Conservation (phyloP, 2,329 filamentous ascomycete species). For the Fusarium haematococcum region DNA sequence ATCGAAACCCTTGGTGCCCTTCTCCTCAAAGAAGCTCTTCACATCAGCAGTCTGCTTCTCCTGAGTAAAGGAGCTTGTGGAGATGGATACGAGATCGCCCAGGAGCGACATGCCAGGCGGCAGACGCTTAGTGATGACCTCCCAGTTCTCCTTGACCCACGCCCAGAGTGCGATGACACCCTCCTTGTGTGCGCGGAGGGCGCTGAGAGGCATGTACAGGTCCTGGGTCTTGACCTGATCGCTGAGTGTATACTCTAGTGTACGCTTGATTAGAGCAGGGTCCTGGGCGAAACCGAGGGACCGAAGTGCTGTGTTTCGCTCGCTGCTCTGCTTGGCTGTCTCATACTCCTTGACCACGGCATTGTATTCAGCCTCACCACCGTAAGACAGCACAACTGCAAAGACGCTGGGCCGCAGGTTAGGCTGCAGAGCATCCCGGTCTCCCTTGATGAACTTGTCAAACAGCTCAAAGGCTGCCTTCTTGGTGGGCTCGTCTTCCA, state of each 20-base stretch:
- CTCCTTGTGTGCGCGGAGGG: slow-evolving; percentile 79
- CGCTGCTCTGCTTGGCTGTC: slow-evolving; percentile 76
- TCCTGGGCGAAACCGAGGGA: slow-evolving; percentile 82
- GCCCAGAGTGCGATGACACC: slow-evolving; percentile 84
- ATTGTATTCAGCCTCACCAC: slow-evolving; percentile 69
- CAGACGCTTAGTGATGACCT: slow-evolving; percentile 81
- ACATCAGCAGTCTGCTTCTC: slow-evolving; percentile 81
- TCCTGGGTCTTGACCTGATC: slow-evolving; percentile 94
- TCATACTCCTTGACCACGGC: slow-evolving; percentile 45
- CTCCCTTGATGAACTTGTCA: slow-evolving; percentile 82
- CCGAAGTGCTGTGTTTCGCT: slow-evolving; percentile 92
- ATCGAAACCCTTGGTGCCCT: slow-evolving; percentile 88
- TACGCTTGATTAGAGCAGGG: slow-evolving; percentile 83
- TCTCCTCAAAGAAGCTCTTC: slow-evolving; percentile 82
- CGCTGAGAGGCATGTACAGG: slow-evolving; percentile 87
- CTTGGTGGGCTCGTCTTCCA: slow-evolving; percentile 83
- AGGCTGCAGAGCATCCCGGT: slow-evolving; percentile 85
- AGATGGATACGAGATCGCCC: slow-evolving; percentile 84
- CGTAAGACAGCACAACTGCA: slow-evolving; percentile 84
- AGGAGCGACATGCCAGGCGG: slow-evolving; percentile 90
- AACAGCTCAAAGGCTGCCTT: slow-evolving; percentile 92
- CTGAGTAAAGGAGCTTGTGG: slow-evolving; percentile 83
- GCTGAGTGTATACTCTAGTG: slow-evolving; percentile 79
- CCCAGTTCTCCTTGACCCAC: slow-evolving; percentile 92
- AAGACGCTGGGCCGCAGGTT: slow-evolving; percentile 92